phyloP scores from a whole-genome alignment of 2,329 filamentous ascomycete genomes.

The Aspergillus uvarum region DNA sequence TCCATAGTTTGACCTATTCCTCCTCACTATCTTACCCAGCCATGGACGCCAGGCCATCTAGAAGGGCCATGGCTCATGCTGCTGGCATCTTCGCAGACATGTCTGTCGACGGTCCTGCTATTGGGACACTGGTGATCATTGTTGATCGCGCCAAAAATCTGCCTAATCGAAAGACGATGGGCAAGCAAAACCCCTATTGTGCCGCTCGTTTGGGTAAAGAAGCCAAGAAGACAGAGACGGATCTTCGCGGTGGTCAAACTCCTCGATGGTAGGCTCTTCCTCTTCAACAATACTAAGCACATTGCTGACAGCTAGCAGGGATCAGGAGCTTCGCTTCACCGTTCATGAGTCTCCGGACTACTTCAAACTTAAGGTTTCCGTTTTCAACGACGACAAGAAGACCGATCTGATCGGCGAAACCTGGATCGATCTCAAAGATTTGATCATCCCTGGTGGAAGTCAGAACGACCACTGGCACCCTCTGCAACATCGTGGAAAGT shows the following conservation, averaged over 20 bases:
- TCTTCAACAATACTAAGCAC: background rate
- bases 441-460: conserved; percentile 84
- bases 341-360: conserved; percentile 98
- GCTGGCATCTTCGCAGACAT: conserved; percentile 91
- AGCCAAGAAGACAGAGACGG: conserved; percentile 93
- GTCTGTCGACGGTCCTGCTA: conserved; percentile 86
- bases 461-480: conserved; percentile 91
- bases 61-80: conserved; percentile 22
- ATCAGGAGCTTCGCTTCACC: conserved; percentile 92
- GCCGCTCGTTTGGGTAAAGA: conserved; percentile 92
- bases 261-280: conserved; percentile 73
- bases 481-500: conserved; percentile 85
- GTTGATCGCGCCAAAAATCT: conserved; percentile 96
- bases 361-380: conserved; percentile 88
- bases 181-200: conserved; percentile 97
- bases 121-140: conserved; percentile 88
- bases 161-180: conserved; percentile 94
- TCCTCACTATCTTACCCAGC: background rate
- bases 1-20: background rate
- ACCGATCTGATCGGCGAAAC: conserved; percentile 95
- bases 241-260: conserved; percentile 91
- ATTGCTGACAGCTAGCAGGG: conserved; percentile 58
- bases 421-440: conserved; percentile 78
- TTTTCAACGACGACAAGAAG: conserved; percentile 98
- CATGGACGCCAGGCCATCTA: conserved; percentile 9